Conservation (phyloP, 768 basidiomycete genomes). For the Coprinellus aureogranulatus region DNA sequence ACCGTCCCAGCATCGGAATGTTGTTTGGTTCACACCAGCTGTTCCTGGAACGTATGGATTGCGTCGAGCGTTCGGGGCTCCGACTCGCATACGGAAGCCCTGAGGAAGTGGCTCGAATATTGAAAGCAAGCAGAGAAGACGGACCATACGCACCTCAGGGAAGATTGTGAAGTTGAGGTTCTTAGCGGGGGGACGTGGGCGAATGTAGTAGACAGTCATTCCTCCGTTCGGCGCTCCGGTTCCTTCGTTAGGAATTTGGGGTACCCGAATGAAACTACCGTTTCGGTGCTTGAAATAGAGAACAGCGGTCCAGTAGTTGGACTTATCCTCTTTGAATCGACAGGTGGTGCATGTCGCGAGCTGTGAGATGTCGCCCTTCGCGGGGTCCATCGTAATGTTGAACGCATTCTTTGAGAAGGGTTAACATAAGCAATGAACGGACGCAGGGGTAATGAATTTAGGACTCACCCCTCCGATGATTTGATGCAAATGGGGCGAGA, state of each 20-base stretch:
- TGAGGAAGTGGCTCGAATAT: not conserved
- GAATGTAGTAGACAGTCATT: conserved; percentile 11
- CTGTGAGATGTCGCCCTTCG: not conserved
- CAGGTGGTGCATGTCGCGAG: conserved; percentile 13
- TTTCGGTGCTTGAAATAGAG: conserved; percentile 14
- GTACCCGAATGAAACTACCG: conserved; percentile 11
- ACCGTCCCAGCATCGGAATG: conserved; percentile 12
- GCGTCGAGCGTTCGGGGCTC: not conserved
- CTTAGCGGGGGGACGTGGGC: conserved; percentile 6
- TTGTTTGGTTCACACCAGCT: conserved; percentile 9
- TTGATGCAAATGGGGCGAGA: conserved; percentile 9
- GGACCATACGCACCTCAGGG: not conserved
- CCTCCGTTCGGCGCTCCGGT: conserved; percentile 8
- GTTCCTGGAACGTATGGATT: not conserved
- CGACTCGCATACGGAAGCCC: conserved; percentile 10
- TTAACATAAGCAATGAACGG: not conserved
- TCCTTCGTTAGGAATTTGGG: conserved; percentile 7
- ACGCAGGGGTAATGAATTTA: no score
- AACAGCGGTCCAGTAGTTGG: conserved; percentile 15
- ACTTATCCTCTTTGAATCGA: conserved; percentile 14
- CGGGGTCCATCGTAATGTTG: conserved; percentile 11
- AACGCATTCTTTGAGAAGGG: not conserved
- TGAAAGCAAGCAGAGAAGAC: no score
- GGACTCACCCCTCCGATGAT: conserved; percentile 6
- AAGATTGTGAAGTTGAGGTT: conserved; percentile 4